Base-by-base conservation (phyloP, 2,329 filamentous ascomycete species). In the Hymenoscyphus albidus region DNA sequence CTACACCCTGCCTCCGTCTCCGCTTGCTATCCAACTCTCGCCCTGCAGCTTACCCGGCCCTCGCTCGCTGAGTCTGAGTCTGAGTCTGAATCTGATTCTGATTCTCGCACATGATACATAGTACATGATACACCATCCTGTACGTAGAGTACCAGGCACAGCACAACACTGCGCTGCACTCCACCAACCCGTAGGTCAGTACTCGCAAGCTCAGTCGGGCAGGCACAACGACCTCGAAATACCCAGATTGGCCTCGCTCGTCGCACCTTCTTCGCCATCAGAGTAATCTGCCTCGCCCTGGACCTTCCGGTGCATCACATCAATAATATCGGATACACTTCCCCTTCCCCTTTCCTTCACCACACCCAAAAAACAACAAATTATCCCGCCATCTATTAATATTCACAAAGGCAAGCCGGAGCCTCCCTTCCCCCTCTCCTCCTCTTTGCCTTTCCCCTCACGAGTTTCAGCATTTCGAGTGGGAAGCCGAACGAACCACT, bases 401-500 rank as follows among this genome's bases (percentile, higher is more conserved):
- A 54, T 54, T 54, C 48, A 31, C 48, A 54, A 35, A 54, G 48
- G 48, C 48, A 54, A 54, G 48, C 22, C 48, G 48, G 48, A 54
- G 9, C 18, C 22, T 12, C 42, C 14, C 3, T 16, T n/a, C 13
- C 42, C 40, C 9, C 9, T 42, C 40, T 13, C 40, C 40, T 14
- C 44, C n/a, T 18, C 22, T 22, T 22, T 22, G 22, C 22, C 22
- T 22, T 35, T 35, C 32, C 32, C 32, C 32, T 51, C 48, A 51
- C 55, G 55, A 57, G 55, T 57, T 57, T 57, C 55, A 57, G 55
- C 27, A 35, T 3, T 3, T 35, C 48, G 6, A 51, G n/a, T 10
- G 18, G 13, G 48, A 51, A 22, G n/a, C 48, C 6, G 48, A 51
- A 18, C 48, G 22, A 54, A 54, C 18, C 48, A 22, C 13, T 10